Conservation (phyloP, 208 protist genomes). For the Wallacemonas sp. region DNA sequence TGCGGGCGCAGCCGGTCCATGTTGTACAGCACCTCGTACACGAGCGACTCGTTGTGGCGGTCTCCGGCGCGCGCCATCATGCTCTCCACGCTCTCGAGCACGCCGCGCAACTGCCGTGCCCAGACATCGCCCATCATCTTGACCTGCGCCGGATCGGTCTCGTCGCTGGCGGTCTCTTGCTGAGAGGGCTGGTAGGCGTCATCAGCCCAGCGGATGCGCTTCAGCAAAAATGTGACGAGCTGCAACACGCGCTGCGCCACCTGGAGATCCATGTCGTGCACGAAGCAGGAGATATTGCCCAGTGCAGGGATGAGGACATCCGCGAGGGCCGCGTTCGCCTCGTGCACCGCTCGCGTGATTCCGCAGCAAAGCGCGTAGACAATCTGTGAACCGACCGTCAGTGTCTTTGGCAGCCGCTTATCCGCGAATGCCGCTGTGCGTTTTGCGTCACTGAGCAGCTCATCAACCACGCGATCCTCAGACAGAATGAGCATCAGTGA, state of each 20-base stretch:
- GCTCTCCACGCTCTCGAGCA: slow-evolving; percentile 59
- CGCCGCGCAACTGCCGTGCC: slow-evolving; percentile 42
- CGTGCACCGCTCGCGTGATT: slow-evolving; percentile 53
- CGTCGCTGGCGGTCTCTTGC: not conserved
- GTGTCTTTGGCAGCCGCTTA: slow-evolving; percentile 18
- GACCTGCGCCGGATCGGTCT: not conserved
- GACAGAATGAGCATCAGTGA: slow-evolving; percentile 77
- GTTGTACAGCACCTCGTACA: slow-evolving; percentile 82
- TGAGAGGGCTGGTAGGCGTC: slow-evolving; percentile 9
- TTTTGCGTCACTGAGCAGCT: slow-evolving; percentile 38
- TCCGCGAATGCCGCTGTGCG: slow-evolving; percentile 27
- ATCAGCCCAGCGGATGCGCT: slow-evolving; percentile 40
- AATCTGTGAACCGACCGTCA: slow-evolving; percentile 36
- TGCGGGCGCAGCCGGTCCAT: slow-evolving; percentile 20
- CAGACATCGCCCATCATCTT: slow-evolving; percentile 43
- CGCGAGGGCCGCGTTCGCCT: slow-evolving; percentile 66
- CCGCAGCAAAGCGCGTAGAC: slow-evolving; percentile 43
- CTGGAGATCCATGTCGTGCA: slow-evolving; percentile 70
- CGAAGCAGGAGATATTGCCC: slow-evolving; percentile 59
- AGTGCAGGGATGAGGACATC: slow-evolving; percentile 62
- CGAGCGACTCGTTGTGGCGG: slow-evolving; percentile 58
- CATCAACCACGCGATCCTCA: slow-evolving; percentile 64
- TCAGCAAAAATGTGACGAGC: slow-evolving; percentile 41
- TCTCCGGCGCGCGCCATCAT: slow-evolving; percentile 45
- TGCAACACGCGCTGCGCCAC: slow-evolving; percentile 55